Conservation (phyloP, 192 early-diverging fungal species). For the Umbelopsis sp. region DNA sequence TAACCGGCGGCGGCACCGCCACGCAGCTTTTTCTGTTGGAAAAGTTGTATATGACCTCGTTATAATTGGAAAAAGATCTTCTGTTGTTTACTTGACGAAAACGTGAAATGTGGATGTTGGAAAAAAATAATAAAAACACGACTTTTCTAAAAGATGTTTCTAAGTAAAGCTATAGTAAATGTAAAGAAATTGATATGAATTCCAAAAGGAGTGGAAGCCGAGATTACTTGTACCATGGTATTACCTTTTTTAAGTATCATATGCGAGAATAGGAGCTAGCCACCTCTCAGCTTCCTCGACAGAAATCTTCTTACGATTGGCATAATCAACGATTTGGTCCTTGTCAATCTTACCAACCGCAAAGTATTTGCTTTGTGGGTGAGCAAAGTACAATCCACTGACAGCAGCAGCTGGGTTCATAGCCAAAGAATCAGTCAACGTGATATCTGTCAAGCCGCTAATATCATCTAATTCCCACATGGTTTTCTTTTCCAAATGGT, state of each 20-base stretch:
- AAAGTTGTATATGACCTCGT: no score
- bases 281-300: constrained; percentile 74
- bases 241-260: constrained; percentile 41
- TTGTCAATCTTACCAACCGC: constrained; percentile 93
- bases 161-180: no score
- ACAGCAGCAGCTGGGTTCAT: constrained; percentile 94
- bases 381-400: constrained; percentile 69
- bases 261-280: constrained; percentile 76
- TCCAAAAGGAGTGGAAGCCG: no score
- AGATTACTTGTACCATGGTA: no score
- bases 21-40: no score
- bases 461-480: constrained; percentile 93
- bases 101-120: no score
- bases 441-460: constrained; percentile 78
- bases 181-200: no score
- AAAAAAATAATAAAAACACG: no score
- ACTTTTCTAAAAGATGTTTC: no score
- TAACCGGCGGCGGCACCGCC: no score
- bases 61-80: no score
- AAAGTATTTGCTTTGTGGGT: constrained; percentile 86
- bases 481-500: constrained; percentile 91
- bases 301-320: constrained; percentile 65
- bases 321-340: constrained; percentile 87
- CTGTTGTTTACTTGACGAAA: no score
- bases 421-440: constrained; percentile 89